Base-by-base conservation (phyloP, 2,329 filamentous ascomycete genomes). In the Botrytis sinoallii region DNA sequence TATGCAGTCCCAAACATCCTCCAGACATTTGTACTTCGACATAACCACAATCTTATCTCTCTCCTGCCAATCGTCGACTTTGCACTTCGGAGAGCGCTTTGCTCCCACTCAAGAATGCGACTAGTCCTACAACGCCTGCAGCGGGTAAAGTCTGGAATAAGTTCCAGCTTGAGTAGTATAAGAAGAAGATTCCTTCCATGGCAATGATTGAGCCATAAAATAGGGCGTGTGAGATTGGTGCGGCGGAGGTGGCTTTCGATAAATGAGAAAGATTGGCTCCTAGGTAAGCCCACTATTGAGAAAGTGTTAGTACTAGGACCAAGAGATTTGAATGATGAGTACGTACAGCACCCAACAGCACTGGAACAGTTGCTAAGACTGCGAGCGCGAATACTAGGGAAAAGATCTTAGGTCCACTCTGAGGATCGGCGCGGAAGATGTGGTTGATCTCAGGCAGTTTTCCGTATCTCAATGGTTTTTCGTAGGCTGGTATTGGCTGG, bases 21-120 rank as follows among this genome's bases (percentile, higher is more conserved):
- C 46, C 22, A 46, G 60, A 48, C 63, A n/a, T 59, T 60, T 69
- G 14, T 60, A 48, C 52, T 48, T 60, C 9, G 18, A 69, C 32
- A 52, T 32, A 32, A 32, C 32, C 38, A 10, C 38, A 44, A 42
- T 12, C 76, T 67, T 78, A 81, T 63, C 79, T 72, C 69, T 80
- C 78, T 64, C 79, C 95, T 35, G 93, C 92, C 79, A 98, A 84
- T 73, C 96, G 90, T 77, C 96, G 89, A 80, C 91, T 90, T 85
- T 98, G 96, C 44, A 99, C 95, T 85, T 99, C 96, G 68, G 93
- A 92, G 78, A 99, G 85, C 8, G 96, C 96, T 83, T 94, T 91
- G 81, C 92, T 94, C 73, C 96, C 96, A 81, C 93, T 97, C 76
- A 98, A 83, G 81, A 97, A 93, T 18, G 93, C 89, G 72, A 94